Evolutionary conservation across 108 stramenopile species (phyloP).

Genomic region (Conticribra weissflogii): DNA sequence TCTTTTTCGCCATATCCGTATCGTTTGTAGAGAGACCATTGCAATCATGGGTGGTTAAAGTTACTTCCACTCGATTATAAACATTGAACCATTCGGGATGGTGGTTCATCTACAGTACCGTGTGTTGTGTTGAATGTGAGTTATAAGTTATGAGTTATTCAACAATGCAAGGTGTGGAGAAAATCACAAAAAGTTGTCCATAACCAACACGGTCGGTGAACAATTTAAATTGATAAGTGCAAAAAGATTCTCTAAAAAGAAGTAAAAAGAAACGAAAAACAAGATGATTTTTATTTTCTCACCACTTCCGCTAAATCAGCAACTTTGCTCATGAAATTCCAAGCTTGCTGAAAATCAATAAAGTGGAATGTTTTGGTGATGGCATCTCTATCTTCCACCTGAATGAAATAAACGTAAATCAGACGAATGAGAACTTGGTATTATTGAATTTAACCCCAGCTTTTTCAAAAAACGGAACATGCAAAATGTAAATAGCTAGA

Average conservation of each 20-base stretch:
- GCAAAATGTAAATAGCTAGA: not conserved
- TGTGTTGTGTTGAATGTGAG: no score
- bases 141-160: no score
- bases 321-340: slow-evolving; percentile 90
- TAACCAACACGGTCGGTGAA: no score
- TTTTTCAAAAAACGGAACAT: no score
- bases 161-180: no score
- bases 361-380: slow-evolving; percentile 85
- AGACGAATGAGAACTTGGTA: not conserved
- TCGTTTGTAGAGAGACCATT: slow-evolving; percentile 82
- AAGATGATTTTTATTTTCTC: no score
- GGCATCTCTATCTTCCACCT: slow-evolving; percentile 51
- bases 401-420: not conserved
- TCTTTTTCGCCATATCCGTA: slow-evolving; percentile 74
- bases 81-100: slow-evolving; percentile 99
- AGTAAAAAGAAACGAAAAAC: no score
- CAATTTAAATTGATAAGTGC: no score
- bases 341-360: slow-evolving; percentile 88
- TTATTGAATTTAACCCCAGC: not conserved
- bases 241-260: no score
- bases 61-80: slow-evolving; percentile 92
- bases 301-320: slow-evolving; percentile 88
- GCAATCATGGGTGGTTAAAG: slow-evolving; percentile 84
- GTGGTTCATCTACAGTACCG: slow-evolving; percentile 76
- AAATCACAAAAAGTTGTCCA: no score